These are phyloP conservation scores for Globisporangium cylindrosporum DNA, from an alignment of 352 stramenopile species.

Conservation along the genomic window DNA sequence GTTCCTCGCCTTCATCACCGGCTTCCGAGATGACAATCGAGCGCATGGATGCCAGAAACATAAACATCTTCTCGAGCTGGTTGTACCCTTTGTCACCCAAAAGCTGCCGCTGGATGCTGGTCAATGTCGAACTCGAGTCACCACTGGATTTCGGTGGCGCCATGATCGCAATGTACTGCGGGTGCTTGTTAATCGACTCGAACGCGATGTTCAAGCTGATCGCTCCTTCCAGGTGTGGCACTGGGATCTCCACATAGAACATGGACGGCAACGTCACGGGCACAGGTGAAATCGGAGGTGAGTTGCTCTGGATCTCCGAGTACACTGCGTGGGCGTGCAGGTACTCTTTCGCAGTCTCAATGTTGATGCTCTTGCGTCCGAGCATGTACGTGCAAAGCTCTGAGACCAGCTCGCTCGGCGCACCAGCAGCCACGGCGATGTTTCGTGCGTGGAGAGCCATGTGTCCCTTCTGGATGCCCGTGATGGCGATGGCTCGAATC, in stretches of 20 bases:
- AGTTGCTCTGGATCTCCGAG: constrained; percentile 60
- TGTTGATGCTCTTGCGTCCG: constrained; percentile 71
- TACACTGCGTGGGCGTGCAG: constrained; percentile 78
- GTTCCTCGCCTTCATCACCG: constrained; percentile 8
- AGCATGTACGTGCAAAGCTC: constrained; percentile 88
- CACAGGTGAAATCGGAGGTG: constrained; percentile 27
- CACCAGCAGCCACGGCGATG: constrained; percentile 78
- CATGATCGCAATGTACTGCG: constrained; percentile 82
- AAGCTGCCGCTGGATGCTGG: constrained; percentile 63
- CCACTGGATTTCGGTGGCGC: constrained; percentile 25
- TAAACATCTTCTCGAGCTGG: constrained; percentile 85
- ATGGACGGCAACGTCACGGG: constrained; percentile 58
- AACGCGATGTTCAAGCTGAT: constrained; percentile 86
- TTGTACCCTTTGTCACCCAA: constrained; percentile 87
- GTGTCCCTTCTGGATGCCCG: constrained; percentile 85
- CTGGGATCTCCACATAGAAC: constrained; percentile 83
- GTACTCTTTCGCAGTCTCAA: constrained; percentile 84
- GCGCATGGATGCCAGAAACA: constrained; percentile 77
- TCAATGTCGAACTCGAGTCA: constrained; percentile 19
- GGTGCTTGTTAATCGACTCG: constrained; percentile 69
- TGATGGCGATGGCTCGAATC: constrained; percentile 81
- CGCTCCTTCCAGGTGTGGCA: constrained; percentile 61
- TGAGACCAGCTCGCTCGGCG: constrained; percentile 74
- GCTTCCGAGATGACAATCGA: constrained; percentile 59
- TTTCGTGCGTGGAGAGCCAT: constrained; percentile 87